Base-by-base conservation (phyloP, 352 stramenopile species). In the Pythium monospermum region DNA sequence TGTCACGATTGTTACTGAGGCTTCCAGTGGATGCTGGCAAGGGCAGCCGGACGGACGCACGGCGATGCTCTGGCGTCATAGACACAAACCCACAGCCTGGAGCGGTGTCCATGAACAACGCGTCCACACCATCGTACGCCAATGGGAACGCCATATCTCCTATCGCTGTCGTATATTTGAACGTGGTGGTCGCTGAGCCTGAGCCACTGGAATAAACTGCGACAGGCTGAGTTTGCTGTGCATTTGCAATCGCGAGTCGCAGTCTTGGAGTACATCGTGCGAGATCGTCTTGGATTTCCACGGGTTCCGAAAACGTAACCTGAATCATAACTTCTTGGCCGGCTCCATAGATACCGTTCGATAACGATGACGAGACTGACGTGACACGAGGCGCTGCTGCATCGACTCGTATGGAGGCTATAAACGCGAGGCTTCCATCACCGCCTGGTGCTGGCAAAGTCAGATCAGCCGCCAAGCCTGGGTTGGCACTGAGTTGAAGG, bases 101-200 rank as follows among this genome's bases (percentile, higher is more conserved):
- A 15, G 33, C 18, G 4, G 36, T 35, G 15, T 46, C 40, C 27
- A 76, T 54, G 12, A 62, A 82, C 2, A 88, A 54, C 5, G 77
- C 66, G 22, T 88, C 72, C 4, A 78, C 35, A 0, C 73, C 71
- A n/a, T 64, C 60, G 37, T 88, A 88, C 38, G 68, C 66, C 23
- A 88, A 30, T 8, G 77, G 77, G 8, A 82, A 46, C 7, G 77
- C 72, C 68, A 80, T 73, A 37, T 88, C 74, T 6, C 77, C 74
- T 26, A 61, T 59, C 4, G 40, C 41, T 4, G 52, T 64, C 2
- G 48, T 65, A 22, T 82, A 86, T 28, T 46, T 22, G 26, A 88
- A 83, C 2, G 21, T 57, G 11, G 85, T 42, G 0, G 63, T 65
- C 1, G 57, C 31, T 3, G 77, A 71, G 2, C 73, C 73, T 5